Conservation (phyloP, 1,284 basidiomycete species). For the Jaminaea rosea region DNA sequence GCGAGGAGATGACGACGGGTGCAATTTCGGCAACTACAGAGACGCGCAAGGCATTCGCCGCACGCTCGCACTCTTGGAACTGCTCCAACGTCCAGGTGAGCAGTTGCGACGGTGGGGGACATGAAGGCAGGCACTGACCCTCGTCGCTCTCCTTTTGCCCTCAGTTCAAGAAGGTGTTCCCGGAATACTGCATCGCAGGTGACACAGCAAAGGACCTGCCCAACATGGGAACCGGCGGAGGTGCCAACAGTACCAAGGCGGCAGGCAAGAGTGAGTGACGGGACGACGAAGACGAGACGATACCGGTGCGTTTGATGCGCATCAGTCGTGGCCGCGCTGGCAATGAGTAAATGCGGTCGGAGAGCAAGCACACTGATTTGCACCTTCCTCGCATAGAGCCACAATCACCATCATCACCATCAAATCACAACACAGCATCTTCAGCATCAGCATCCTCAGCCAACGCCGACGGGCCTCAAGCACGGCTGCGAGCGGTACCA, state of each 20-base stretch:
- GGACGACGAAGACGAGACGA: not conserved
- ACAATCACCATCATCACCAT: not conserved
- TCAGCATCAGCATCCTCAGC: not conserved
- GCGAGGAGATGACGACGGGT: constrained; percentile 92
- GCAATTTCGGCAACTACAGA: constrained; percentile 70
- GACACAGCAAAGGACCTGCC: constrained; percentile 25
- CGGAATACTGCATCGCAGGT: constrained; percentile 21
- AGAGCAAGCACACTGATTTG: not conserved
- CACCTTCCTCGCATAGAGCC: not conserved
- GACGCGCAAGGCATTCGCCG: constrained; percentile 69
- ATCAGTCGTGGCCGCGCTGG: not conserved
- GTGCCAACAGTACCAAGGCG: not conserved
- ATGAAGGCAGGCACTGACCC: too few species aligned
- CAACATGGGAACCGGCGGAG: constrained; percentile 30
- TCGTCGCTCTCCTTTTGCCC: too few species aligned
- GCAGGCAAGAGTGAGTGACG: not conserved
- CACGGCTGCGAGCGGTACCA: not conserved
- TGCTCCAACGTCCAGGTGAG: too few species aligned
- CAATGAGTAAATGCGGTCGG: not conserved
- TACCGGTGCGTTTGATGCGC: not conserved
- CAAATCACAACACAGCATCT: not conserved
- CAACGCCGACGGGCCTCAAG: not conserved
- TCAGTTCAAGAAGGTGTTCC: constrained; percentile 55
- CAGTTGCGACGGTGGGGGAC: too few species aligned
- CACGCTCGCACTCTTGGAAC: constrained; percentile 76